These are phyloP conservation scores for Symbiodinium natans DNA, from an alignment of 73 alveolate genomes.

Conservation along the genomic window DNA sequence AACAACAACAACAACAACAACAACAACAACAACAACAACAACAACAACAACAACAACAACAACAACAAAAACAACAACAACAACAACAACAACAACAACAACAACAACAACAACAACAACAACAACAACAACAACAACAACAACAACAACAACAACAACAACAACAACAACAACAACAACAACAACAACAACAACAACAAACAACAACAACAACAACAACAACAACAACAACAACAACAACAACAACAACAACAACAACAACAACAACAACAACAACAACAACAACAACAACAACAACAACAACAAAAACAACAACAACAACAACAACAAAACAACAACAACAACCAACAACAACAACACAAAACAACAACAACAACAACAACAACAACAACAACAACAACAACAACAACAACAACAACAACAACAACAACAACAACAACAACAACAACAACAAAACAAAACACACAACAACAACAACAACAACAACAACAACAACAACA, in stretches of 20 bases:
- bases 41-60: neutral
- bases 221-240: neutral
- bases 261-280: neutral
- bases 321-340: too few species aligned
- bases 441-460: too few species aligned
- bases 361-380: too few species aligned
- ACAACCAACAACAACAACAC: too few species aligned
- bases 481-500: too few species aligned
- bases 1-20: neutral
- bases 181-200: too few species aligned
- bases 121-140: neutral
- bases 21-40: neutral
- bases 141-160: neutral
- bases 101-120: neutral
- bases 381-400: too few species aligned
- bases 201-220: neutral
- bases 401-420: neutral
- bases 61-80: too few species aligned
- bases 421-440: neutral
- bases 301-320: too few species aligned
- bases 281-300: neutral
- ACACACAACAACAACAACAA: neutral
- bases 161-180: neutral
- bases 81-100: conserved; percentile 2
- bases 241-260: neutral